These are phyloP conservation scores for Lasiosphaeriaceae sp. DNA, from an alignment of 495 filamentous ascomycete species.

Conservation along the genomic window DNA sequence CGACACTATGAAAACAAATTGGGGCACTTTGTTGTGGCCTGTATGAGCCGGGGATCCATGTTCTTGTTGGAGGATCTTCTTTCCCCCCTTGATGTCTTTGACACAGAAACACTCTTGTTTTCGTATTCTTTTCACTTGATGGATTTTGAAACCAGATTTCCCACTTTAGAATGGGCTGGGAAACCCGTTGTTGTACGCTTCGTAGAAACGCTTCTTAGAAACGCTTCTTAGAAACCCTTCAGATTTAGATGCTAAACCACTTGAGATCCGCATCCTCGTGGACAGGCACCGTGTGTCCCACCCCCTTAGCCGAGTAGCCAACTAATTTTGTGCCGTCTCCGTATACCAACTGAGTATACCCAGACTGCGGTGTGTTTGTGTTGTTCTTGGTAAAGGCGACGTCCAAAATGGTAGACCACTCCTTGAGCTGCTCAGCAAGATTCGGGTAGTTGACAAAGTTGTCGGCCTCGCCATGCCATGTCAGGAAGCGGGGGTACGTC, in stretches of 20 bases:
- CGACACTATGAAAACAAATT: too few relatives aligned
- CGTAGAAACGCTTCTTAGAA: too few relatives aligned
- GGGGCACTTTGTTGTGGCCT: too few relatives aligned
- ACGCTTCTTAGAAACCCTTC: too few relatives aligned
- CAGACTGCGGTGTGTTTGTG: conserved; percentile 30
- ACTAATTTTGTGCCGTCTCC: conserved; percentile 38
- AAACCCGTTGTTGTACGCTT: too few relatives aligned
- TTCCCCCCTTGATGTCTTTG: too few relatives aligned
- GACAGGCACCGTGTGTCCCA: conserved; percentile 47
- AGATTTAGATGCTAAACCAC: conserved; percentile 36
- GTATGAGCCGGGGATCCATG: too few relatives aligned
- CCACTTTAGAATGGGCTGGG: too few relatives aligned
- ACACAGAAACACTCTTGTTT: too few relatives aligned
- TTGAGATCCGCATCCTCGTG: conserved; percentile 34
- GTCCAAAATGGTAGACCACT: conserved; percentile 35
- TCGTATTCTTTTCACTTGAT: too few relatives aligned
- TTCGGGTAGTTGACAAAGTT: conserved; percentile 30
- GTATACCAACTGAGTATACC: conserved; percentile 42
- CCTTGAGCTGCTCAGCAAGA: conserved; percentile 44
- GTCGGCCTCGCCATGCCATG: conserved; percentile 35
- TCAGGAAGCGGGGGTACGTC: conserved; percentile 35
- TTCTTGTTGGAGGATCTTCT: too few relatives aligned
- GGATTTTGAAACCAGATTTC: too few relatives aligned
- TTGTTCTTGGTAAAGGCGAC: conserved; percentile 26
- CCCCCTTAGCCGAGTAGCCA: conserved; percentile 40